Conservation (phyloP, 2,329 filamentous ascomycete genomes). For the Eutypa lata region DNA sequence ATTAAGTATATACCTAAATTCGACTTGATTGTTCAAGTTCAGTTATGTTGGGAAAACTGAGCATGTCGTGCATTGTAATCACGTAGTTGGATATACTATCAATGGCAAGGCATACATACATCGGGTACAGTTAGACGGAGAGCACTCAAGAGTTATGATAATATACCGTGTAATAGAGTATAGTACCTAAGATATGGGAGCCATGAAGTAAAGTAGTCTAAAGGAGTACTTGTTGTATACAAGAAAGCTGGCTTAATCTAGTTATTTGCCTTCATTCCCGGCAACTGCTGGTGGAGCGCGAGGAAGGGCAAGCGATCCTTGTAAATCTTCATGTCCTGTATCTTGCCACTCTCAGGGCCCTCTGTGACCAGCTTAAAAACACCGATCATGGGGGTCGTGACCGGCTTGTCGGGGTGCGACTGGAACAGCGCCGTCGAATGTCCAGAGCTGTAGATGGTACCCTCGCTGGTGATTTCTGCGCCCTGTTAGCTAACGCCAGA, state of each 20-base stretch:
- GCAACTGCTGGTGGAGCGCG: background rate
- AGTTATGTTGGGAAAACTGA: no score
- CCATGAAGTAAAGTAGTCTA: no score
- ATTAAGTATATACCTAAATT: background rate
- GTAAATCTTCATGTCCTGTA: constrained; percentile 1
- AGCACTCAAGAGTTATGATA: no score
- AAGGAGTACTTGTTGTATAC: background rate
- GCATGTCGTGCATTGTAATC: no score
- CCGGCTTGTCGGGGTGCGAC: constrained; percentile 1
- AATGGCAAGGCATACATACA: no score
- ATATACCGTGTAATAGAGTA: no score
- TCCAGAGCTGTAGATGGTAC: constrained; percentile 3
- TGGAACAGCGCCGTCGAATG: background rate
- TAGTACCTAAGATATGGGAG: no score
- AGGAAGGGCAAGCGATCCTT: constrained; percentile 2
- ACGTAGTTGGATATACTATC: no score
- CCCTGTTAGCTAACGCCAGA: background rate
- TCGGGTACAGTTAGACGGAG: no score
- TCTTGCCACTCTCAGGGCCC: background rate
- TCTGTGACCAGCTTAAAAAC: background rate
- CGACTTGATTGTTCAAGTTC: no score
- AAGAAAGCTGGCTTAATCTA: background rate
- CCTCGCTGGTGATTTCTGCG: constrained; percentile 1
- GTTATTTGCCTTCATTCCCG: background rate
- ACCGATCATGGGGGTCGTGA: constrained; percentile 3